These are phyloP conservation scores for Panicum hallii DNA, from an alignment of 202 grass and related monocot genomes.

Conservation along the genomic window DNA sequence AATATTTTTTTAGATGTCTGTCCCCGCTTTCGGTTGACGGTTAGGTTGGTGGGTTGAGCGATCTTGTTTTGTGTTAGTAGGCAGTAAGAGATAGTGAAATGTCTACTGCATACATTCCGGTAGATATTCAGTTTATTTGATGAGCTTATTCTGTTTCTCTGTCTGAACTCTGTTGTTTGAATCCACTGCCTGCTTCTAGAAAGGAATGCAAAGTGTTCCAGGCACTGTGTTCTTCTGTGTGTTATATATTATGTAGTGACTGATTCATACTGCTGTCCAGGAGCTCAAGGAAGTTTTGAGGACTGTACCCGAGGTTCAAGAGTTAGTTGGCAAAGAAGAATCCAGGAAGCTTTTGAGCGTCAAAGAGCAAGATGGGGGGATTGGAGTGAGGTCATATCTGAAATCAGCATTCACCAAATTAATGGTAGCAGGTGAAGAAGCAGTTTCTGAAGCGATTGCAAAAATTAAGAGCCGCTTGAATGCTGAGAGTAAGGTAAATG, in stretches of 20 bases:
- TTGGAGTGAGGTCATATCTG: constrained; percentile 58
- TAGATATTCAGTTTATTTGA: background rate
- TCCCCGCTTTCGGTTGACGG: background rate
- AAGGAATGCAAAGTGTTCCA: background rate
- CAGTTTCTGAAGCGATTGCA: constrained; percentile 63
- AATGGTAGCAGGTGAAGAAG: constrained; percentile 71
- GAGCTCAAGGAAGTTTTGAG: constrained; percentile 85
- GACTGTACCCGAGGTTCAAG: constrained; percentile 78
- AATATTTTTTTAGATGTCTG: background rate
- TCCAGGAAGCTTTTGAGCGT: constrained; percentile 54
- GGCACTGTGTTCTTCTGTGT: background rate
- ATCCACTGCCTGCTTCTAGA: background rate
- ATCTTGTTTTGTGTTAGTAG: background rate
- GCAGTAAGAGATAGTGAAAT: background rate
- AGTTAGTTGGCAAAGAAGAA: constrained; percentile 68
- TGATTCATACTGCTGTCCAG: constrained; percentile 48
- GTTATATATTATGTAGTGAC: background rate
- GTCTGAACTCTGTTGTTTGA: background rate
- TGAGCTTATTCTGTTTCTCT: background rate
- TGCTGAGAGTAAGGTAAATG: constrained; percentile 78
- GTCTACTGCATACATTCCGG: constrained; percentile 33
- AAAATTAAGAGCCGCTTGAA: constrained; percentile 73
- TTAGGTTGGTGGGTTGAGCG: background rate
- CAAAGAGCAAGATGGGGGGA: constrained; percentile 54
- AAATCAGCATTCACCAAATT: constrained; percentile 85